Base-by-base conservation (phyloP, 306 rosid species). In the Boehmeria nivea region DNA sequence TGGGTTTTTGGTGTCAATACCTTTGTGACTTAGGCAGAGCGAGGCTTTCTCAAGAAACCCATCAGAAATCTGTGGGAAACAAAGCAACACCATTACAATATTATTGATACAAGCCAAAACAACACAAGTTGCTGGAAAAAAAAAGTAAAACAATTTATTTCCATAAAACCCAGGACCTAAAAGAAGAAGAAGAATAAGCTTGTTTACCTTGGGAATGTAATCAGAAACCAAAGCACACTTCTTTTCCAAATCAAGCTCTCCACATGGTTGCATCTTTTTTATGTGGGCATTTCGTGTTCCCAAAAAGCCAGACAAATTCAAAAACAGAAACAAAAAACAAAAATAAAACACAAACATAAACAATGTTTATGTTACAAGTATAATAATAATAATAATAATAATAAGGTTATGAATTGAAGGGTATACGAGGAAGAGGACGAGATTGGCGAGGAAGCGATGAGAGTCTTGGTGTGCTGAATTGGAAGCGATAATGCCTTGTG, bases 11-110 rank as follows among this genome's bases (percentile, higher is more conserved):
- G 36, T 10, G 27, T 18, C 18, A 15, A 23, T 60, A 67, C 76
- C 75, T 71, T 60, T 67, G 49, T 52, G 60, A 37, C 18, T 48
- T n/a, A 66, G 57, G 68, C 60, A 55, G 23, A 53, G 55, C 7
- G 80, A 72, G 19, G 77, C 83, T 50, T 90, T 79, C 53, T 80
- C 77, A 33, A 80, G 94, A 74, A 90, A 67, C 42, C 78, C 62
- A 62, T 74, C 66, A 23, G 91, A 78, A 51, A 84, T 76, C 95
- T 84, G 68, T 13, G 52, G 52, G 63, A 67, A 34, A 43, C 25
- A 48, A 61, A 40, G 8, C 1, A 1, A 14, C 17, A n/a, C n/a
- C n/a, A n/a, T n/a, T 40, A 8, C 0, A n/a, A 40, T 11, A 1
- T 40, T 11, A 4, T 40, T 8, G 3, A 40, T 12, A 40, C n/a